These are phyloP conservation scores for Nemania diffusa DNA, from an alignment of 2,329 filamentous ascomycete species.

Conservation along the genomic window DNA sequence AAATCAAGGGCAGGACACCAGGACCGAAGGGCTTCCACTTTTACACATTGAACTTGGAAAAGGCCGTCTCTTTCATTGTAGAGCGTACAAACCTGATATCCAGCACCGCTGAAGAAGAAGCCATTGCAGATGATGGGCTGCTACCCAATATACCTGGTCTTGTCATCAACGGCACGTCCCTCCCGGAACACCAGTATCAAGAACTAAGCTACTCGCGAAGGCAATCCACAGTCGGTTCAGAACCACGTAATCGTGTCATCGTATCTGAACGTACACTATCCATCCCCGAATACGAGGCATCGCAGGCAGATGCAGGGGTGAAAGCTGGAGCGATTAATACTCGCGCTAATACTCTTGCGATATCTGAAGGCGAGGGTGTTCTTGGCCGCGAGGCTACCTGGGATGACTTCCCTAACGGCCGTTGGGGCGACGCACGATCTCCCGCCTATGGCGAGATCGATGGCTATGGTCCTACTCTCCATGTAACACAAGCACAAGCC, in stretches of 20 bases:
- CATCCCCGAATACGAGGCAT: constrained; percentile 74
- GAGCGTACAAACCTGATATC: constrained; percentile 85
- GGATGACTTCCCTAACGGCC: constrained; percentile 97
- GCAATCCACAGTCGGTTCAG: constrained; percentile 82
- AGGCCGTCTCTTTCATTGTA: constrained; percentile 92
- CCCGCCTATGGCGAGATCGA: constrained; percentile 97
- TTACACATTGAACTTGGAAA: constrained; percentile 96
- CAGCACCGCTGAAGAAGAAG: constrained; percentile 60
- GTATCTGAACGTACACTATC: constrained; percentile 72
- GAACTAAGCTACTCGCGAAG: constrained; percentile 59
- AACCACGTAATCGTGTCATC: constrained; percentile 88
- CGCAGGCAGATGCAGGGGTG: constrained; percentile 80
- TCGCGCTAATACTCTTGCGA: constrained; percentile 86
- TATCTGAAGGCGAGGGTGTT: constrained; percentile 91
- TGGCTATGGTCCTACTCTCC: constrained; percentile 95
- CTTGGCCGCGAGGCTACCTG: constrained; percentile 95
- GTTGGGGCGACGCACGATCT: constrained; percentile 92
- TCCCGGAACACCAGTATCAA: constrained; percentile 45
- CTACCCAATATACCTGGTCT: constrained; percentile 57
- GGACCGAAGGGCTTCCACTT: constrained; percentile 90
- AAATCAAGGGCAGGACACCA: constrained; percentile 65
- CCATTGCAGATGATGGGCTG: constrained; percentile 59
- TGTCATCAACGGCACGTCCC: constrained; percentile 60
- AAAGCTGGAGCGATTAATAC: constrained; percentile 78
- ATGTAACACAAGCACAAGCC: constrained; percentile 87